phyloP scores from a whole-genome alignment of 2,329 filamentous ascomycete genomes.

The Trichoderma koningiopsis region DNA sequence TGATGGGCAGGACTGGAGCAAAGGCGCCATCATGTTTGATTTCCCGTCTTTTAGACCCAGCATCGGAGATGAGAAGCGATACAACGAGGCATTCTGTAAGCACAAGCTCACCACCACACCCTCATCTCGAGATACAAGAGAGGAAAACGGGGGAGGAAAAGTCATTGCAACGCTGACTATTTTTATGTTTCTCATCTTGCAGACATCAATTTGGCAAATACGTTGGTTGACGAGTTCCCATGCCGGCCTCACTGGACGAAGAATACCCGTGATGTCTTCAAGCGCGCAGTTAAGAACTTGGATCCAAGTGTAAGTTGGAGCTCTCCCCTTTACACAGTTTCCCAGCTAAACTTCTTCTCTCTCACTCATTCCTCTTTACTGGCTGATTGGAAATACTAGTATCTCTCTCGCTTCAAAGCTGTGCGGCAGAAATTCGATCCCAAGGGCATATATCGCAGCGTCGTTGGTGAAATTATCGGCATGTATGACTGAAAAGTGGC shows the following conservation, averaged over 20 bases:
- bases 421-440: slow-evolving; percentile 53
- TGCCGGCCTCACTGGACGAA: slow-evolving; percentile 58
- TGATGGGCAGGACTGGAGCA: slow-evolving; percentile 49
- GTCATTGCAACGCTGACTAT: neutral
- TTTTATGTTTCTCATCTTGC: neutral
- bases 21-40: slow-evolving; percentile 57
- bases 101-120: no score
- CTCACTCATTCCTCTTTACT: neutral
- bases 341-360: neutral
- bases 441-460: slow-evolving; percentile 49
- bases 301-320: slow-evolving; percentile 44
- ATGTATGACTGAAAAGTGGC: slow-evolving; percentile 38
- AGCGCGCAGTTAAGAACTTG: slow-evolving; percentile 48
- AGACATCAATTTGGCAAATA: slow-evolving; percentile 50
- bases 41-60: slow-evolving; percentile 52
- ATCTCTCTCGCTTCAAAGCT: slow-evolving; percentile 51
- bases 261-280: slow-evolving; percentile 52
- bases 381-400: slow-evolving; percentile 29
- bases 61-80: slow-evolving; percentile 49
- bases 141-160: neutral
- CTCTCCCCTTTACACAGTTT: neutral
- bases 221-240: slow-evolving; percentile 52
- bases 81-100: slow-evolving; percentile 53
- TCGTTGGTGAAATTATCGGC: slow-evolving; percentile 53
- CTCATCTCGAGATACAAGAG: no score